Base-by-base conservation (phyloP, 495 filamentous ascomycete genomes). In the Annulohypoxylon nitens region DNA sequence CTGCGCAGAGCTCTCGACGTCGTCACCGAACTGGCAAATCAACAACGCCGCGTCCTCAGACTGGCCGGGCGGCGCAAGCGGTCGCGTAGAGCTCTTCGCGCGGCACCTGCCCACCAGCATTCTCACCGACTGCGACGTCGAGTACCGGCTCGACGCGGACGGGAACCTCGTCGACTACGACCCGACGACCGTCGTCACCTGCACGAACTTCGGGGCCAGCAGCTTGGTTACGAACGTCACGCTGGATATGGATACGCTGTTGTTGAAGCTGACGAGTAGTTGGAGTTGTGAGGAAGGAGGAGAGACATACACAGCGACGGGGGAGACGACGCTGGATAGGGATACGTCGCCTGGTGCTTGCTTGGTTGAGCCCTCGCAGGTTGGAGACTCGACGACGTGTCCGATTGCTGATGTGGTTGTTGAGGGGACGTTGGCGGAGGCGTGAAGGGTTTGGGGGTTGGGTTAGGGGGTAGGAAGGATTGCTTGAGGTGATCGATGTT, bases 31-130 rank as follows among this genome's bases (percentile, higher is more conserved):
- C 60, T 75, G 73, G 73, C 11, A 69, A 11, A 9, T 75, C 16
- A 53, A 61, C 5, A 64, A 75, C 36, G 73, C 73, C 3, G 55
- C 37, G 1, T 75, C 73, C 3, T 75, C 73, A 8, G 73, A 75
- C 69, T 75, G 73, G 73, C 73, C 73, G 11, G 73, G 73, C 3
- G 68, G 68, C 0, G 54, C 33, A 0, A 39, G 64, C 16, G 73
- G 73, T 0, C 73, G 73, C 3, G 73, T 75, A n/a, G 63, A 75
- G 64, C 53, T 75, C 11, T 75, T 71, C 54, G 64, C 73, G 9
- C 64, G 20, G 8, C 73, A 75, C 61, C 11, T 57, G 6, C 69
- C 73, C 6, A 75, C 73, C 30, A n/a, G 25, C 9, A 39, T 41
- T 1, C 18, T 53, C 39, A 20, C 61, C 1, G 64, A 55, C 23